These are phyloP conservation scores for Myriosclerotinia curreyana DNA, from an alignment of 2,329 filamentous ascomycete species.

Conservation along the genomic window DNA sequence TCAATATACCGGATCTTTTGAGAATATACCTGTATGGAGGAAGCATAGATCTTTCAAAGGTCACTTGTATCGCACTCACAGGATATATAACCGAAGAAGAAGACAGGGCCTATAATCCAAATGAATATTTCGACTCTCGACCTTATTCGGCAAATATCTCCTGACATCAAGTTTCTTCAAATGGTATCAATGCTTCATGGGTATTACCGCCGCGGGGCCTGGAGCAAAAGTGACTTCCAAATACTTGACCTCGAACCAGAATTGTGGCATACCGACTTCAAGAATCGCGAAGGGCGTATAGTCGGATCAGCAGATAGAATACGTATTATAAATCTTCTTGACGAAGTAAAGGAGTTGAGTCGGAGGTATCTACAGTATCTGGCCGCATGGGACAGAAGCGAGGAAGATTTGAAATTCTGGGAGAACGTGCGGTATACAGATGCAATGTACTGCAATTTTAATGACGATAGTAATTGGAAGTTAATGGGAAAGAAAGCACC, in stretches of 20 bases:
- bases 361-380: neutral
- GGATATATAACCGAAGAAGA: neutral
- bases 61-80: neutral
- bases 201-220: no score
- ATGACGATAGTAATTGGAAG: neutral
- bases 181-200: neutral
- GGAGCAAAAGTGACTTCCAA: neutral
- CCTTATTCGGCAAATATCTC: neutral
- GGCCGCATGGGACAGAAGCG: neutral
- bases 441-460: neutral
- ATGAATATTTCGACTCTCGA: rapidly evolving
- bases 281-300: neutral
- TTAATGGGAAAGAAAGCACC: neutral
- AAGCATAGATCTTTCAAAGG: neutral
- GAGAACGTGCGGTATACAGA: neutral
- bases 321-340: neutral
- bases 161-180: neutral
- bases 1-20: neutral
- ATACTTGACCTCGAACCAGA: neutral
- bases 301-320: neutral
- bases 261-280: neutral
- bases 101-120: rapidly evolving
- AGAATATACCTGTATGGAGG: neutral
- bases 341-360: neutral
- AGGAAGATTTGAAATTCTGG: neutral